These are phyloP conservation scores for Cladobotryum protrusum DNA, from an alignment of 2,329 filamentous ascomycete genomes.

Conservation along the genomic window DNA sequence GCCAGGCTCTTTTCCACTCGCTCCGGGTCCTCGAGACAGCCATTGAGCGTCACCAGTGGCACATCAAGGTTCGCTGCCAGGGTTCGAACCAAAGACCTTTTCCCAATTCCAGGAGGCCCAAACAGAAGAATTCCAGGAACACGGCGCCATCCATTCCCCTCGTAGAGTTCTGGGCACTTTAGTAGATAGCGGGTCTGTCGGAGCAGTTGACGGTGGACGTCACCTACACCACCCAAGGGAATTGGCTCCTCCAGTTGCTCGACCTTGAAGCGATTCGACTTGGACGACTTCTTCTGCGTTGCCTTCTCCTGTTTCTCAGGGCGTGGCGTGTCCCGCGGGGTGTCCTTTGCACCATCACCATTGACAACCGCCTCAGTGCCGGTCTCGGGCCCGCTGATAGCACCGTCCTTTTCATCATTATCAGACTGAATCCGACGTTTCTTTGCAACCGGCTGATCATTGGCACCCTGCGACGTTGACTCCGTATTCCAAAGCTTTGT, in stretches of 20 bases:
- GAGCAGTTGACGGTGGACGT: slow-evolving; percentile 19
- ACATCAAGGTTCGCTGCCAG: slow-evolving; percentile 67
- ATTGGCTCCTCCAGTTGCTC: slow-evolving; percentile 19
- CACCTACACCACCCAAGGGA: slow-evolving; percentile 25
- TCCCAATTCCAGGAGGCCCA: slow-evolving; percentile 74
- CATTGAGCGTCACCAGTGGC: slow-evolving; percentile 57
- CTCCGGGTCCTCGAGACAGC: slow-evolving; percentile 33
- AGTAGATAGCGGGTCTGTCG: slow-evolving; percentile 13
- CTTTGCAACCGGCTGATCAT: slow-evolving; percentile 24
- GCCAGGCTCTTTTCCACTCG: slow-evolving; percentile 33
- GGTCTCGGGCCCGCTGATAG: slow-evolving; percentile 6
- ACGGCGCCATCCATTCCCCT: slow-evolving; percentile 12
- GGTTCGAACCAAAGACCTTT: slow-evolving; percentile 69
- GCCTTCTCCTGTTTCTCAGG: slow-evolving; percentile 23
- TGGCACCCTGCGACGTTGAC: slow-evolving; percentile 10
- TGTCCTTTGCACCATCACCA: slow-evolving; percentile 6
- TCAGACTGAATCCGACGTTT: slow-evolving; percentile 28
- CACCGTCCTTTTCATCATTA: slow-evolving; percentile 18
- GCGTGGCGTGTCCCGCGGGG: neutral
- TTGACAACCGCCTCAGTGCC: slow-evolving; percentile 11
- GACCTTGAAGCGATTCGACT: slow-evolving; percentile 25
- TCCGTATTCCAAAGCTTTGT: slow-evolving; percentile 33
- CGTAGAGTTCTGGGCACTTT: slow-evolving; percentile 17
- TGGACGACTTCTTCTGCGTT: slow-evolving; percentile 24
- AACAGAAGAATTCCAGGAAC: slow-evolving; percentile 61